Conservation (phyloP, 1,284 basidiomycete genomes). For the Ceratobasidium sp. region DNA sequence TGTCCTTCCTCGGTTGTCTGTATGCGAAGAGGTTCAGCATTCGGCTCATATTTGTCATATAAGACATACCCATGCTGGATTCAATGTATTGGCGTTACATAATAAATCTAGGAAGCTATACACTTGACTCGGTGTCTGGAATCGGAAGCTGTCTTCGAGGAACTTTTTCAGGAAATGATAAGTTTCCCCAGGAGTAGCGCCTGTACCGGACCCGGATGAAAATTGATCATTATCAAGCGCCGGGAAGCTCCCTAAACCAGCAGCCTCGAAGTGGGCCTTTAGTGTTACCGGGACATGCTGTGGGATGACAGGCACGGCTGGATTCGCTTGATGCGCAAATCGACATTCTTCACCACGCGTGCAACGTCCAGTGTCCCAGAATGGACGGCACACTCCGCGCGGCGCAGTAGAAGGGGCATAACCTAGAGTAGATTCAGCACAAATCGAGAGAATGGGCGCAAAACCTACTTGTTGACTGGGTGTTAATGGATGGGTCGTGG, state of each 20-base stretch:
- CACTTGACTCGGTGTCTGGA: conserved; percentile 12
- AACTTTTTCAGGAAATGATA: not conserved
- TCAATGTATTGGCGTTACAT: conserved; percentile 13
- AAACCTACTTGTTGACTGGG: too few relatives aligned
- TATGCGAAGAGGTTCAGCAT: not conserved
- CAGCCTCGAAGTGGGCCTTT: not conserved
- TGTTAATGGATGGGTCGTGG: too few relatives aligned
- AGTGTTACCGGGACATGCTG: not conserved
- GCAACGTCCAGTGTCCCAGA: conserved; percentile 20
- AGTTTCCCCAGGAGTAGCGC: not conserved
- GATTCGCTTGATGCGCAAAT: not conserved
- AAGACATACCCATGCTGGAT: conserved; percentile 18
- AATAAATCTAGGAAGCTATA: conserved; percentile 30
- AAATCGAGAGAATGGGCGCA: too few relatives aligned
- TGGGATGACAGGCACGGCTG: not conserved
- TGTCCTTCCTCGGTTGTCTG: conserved; percentile 28
- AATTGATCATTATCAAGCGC: not conserved
- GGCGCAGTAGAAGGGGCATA: too few relatives aligned
- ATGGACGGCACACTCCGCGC: conserved; percentile 21
- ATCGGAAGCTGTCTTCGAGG: not conserved
- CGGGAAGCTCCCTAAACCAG: not conserved
- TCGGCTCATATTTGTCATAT: not conserved
- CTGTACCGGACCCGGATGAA: not conserved
- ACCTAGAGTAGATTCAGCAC: too few relatives aligned
- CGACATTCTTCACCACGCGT: conserved; percentile 16